phyloP scores from a whole-genome alignment of 2,329 filamentous ascomycete species.

The Alternaria gaisen region DNA sequence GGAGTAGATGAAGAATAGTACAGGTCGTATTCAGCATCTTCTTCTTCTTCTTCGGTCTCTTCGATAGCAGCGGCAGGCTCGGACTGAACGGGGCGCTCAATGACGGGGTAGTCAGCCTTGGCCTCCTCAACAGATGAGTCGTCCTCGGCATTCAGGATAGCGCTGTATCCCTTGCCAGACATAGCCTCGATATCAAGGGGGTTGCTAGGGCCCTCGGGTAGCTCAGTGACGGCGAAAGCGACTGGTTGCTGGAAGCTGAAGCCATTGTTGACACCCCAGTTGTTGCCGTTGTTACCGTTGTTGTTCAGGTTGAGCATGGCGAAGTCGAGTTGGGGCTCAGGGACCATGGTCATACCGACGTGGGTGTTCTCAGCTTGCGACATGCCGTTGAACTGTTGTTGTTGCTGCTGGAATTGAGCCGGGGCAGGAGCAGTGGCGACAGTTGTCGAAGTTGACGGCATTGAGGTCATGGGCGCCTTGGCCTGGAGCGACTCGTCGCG shows the following conservation, averaged over 20 bases:
- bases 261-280: slow-evolving; percentile 62
- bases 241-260: slow-evolving; percentile 66
- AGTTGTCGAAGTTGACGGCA: slow-evolving; percentile 42
- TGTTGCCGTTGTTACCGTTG: slow-evolving; percentile 48
- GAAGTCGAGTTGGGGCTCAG: slow-evolving; percentile 80
- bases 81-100: slow-evolving; percentile 54
- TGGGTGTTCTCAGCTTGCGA: slow-evolving; percentile 65
- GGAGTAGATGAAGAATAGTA: slow-evolving; percentile 59
- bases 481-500: slow-evolving; percentile 47
- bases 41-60: slow-evolving; percentile 59
- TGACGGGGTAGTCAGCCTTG: slow-evolving; percentile 61
- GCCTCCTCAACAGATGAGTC: slow-evolving; percentile 54
- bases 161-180: slow-evolving; percentile 70
- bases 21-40: slow-evolving; percentile 69
- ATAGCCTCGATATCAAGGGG: slow-evolving; percentile 69
- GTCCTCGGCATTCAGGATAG: slow-evolving; percentile 45
- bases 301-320: slow-evolving; percentile 70
- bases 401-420: slow-evolving; percentile 61
- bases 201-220: slow-evolving; percentile 69
- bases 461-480: slow-evolving; percentile 42
- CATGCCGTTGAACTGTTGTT: slow-evolving; percentile 59
- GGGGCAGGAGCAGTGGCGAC: slow-evolving; percentile 54
- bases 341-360: slow-evolving; percentile 82
- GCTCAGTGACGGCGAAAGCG: slow-evolving; percentile 76
- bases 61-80: slow-evolving; percentile 32